Evolutionary conservation across 1,284 basidiomycete genomes (phyloP), one percentile per base, ranked within the genome.

Genomic region (Microbotryomycetes sp.): DNA sequence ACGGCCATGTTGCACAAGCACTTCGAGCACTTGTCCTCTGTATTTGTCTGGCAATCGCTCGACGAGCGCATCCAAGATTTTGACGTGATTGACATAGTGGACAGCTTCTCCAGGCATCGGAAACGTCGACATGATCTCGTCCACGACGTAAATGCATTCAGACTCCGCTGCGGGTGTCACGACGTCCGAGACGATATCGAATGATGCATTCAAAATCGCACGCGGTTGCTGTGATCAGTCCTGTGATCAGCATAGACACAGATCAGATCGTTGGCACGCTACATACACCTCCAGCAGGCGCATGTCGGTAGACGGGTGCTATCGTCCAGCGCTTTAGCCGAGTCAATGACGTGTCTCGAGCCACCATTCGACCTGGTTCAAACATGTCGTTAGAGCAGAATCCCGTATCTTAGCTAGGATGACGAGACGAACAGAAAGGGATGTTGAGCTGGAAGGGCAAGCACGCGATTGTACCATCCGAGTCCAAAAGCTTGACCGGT

Each of bases 321-420:
- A 71, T 69, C 5, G 66, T 69, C 66, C 69, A 73, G 3, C 70
- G 63, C 50, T 73, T 73, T 31, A 73, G 55, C 18, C 71, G 69
- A 24, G 64, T 69, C 15, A 71, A 56, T 0, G 64, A 55, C 3
- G 66, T 54, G 18, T 73, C 70, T 24, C 71, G 66, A 11, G 71
- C 71, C 6, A 73, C 64, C 62, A 71, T 70, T 6, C 70, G 67
- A 16, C 69, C 68, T 58, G 61, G n/a, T n/a, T n/a, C n/a, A n/a
- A n/a, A 41, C 35, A 18, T 41, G 35, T 41, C 35, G 18, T 9
- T 4, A 61, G 45, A 28, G 7, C 26, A 7, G 15, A 7, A n/a
- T 15, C 6, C n/a, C 23, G 16, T 30, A 47, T 9, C 2, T 9
- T 15, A 50, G 28, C n/a, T 3, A 16, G 45, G 23, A 4, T 11